Evolutionary conservation across 2,329 filamentous ascomycete genomes (phyloP).

Genomic region (Colletotrichum acutatum): DNA sequence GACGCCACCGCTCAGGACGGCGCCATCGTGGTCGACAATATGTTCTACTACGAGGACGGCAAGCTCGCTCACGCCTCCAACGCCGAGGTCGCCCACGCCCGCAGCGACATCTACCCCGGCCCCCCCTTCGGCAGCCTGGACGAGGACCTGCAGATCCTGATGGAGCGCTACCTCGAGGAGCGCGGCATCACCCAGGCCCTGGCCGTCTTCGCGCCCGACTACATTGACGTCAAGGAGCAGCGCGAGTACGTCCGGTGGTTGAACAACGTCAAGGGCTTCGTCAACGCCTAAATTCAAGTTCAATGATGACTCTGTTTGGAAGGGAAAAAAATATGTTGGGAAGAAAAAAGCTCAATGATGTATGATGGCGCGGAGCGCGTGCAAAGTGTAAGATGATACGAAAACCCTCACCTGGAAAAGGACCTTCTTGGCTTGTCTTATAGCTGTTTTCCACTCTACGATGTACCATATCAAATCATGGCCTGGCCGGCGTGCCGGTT

Average conservation of each 20-base stretch:
- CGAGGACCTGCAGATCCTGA: conserved; percentile 90
- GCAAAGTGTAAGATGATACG: conserved; percentile 33
- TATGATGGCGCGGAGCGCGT: conserved; percentile 23
- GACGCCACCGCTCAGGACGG: conserved; percentile 90
- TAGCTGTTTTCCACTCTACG: conserved; percentile 35
- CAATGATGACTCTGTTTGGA: not conserved
- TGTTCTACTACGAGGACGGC: conserved; percentile 86
- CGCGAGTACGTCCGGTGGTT: conserved; percentile 95
- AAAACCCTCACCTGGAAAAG: conserved; percentile 1
- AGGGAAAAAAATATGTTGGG: conserved; percentile 7
- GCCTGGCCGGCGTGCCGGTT: conserved; percentile 23
- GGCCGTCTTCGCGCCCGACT: conserved; percentile 92
- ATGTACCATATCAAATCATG: conserved; percentile 37
- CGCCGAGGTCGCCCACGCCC: conserved; percentile 80
- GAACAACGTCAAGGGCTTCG: conserved; percentile 85
- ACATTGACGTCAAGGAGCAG: conserved; percentile 99
- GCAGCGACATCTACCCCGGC: conserved; percentile 85
- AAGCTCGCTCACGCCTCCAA: conserved; percentile 80
- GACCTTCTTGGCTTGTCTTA: conserved; percentile 34
- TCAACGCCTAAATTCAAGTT: conserved; percentile 69
- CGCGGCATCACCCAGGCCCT: conserved; percentile 88
- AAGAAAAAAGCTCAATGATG: conserved; percentile 26
- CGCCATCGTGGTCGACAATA: conserved; percentile 86
- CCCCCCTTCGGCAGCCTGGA: conserved; percentile 95
- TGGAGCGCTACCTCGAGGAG: conserved; percentile 96